Evolutionary conservation across 345 rosid species (phyloP), one percentile per base, ranked within the genome.

Genomic region (Arabis alpina): DNA sequence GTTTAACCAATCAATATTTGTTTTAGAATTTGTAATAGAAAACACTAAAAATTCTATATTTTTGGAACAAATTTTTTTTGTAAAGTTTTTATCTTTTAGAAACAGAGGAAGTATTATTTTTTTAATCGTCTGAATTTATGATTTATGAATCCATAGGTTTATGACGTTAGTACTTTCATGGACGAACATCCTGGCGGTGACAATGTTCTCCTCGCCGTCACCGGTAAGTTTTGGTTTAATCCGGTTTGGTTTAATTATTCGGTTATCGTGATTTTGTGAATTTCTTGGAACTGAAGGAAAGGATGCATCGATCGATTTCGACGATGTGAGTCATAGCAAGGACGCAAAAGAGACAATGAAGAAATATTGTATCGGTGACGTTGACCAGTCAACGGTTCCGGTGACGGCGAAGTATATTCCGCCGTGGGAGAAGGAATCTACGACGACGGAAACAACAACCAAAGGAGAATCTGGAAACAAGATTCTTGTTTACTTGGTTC

Each of bases 151-250:
- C 14, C 14, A 74, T 80, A 93, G 98, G 97, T 90, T 10, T 93
- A 88, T 76, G 88, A 93, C 66, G 82, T 93, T n/a, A 87, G 91
- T 45, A 44, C 65, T 36, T 93, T 88, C 79, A 82, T 93, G 52
- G 91, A 87, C 5, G 98, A 93, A 53, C 98, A 90, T 79, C 96
- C 92, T 30, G 93, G 93, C 40, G 98, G 98, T 54, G 98, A 86
- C 70, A 86, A 88, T 68, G 82, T 90, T 55, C 64, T 93, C 78
- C 81, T 93, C 47, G 86, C 88, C 56, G 81, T 85, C 24, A 83
- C 87, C 8, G 98, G 98, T 90, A 76, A 6, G 56, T 64, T 41
- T 61, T 32, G 58, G 53, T 54, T 54, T 39, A 68, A 16, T 68
- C 69, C 64, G 48, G 57, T 61, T 15, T 23, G 28, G 0, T 52